Conservation (phyloP, 352 stramenopile species). For the Phytopythium chamaehyphon region DNA sequence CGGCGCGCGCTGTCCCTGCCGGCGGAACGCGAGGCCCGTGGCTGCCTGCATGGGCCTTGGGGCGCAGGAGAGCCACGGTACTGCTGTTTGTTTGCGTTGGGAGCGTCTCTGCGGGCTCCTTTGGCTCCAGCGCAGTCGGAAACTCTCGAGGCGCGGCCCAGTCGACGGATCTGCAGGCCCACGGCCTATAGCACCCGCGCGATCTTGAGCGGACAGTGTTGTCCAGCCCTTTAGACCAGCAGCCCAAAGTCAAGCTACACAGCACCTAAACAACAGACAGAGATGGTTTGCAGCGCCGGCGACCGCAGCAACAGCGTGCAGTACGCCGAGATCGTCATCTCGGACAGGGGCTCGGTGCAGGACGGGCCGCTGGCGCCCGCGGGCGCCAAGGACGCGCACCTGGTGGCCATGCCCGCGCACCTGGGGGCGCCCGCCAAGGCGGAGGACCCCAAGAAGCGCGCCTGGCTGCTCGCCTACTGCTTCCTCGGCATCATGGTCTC, state of each 20-base stretch:
- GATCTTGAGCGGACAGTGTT: background rate
- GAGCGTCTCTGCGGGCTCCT: background rate
- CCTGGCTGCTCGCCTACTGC: slow-evolving; percentile 70
- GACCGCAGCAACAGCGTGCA: slow-evolving; percentile 23
- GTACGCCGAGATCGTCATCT: slow-evolving; percentile 59
- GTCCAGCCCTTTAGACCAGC: background rate
- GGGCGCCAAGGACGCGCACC: slow-evolving; percentile 20
- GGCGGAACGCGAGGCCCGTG: slow-evolving; percentile 2
- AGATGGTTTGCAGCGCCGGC: slow-evolving; percentile 46
- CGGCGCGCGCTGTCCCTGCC: background rate
- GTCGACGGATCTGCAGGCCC: too few species aligned
- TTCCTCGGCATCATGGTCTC: slow-evolving; percentile 82
- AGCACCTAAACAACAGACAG: background rate
- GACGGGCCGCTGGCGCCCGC: slow-evolving; percentile 11
- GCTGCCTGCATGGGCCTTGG: too few species aligned
- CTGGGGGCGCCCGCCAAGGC: slow-evolving; percentile 16
- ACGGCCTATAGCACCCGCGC: slow-evolving; percentile 2
- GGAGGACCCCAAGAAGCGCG: slow-evolving; percentile 30
- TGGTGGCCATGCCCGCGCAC: slow-evolving; percentile 7
- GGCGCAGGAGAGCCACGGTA: too few species aligned
- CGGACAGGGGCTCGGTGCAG: slow-evolving; percentile 18
- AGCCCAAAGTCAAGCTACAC: background rate
- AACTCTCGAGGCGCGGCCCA: slow-evolving; percentile 13
- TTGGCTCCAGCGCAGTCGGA: slow-evolving; percentile 16
- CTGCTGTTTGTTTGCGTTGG: background rate